Base-by-base conservation (phyloP, 108 stramenopile species). In the Cyclotella atomus region DNA sequence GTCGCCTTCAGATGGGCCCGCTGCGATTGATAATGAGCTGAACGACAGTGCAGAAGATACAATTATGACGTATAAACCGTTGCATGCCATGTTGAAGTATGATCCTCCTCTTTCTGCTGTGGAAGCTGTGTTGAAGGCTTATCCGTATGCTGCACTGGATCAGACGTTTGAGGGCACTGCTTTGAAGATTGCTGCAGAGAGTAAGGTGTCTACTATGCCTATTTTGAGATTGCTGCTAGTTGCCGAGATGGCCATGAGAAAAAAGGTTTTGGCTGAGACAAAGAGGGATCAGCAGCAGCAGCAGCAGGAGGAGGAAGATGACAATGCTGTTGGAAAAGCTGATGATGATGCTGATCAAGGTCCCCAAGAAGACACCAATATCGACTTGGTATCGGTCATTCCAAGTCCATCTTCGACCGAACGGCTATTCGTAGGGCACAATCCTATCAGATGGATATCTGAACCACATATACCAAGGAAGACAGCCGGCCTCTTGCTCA, bases 401-500 rank as follows among this genome's bases (percentile, higher is more conserved):
- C 60, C 60, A 9, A 24, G n/a, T 15, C 60, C 32, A 2, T 38
- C 24, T 9, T 68, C 67, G 15, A 33, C 35, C 33, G 23, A 15
- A 0, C 27, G 35, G 0, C 32, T 68, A 19, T 77, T 62, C 54
- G 30, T 41, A 14, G 76, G 76, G 19, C 61, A 77, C 53, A 77
- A 77, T 64, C 76, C 76, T 21, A 77, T 77, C 14, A 23, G 55
- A 28, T 77, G 76, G 76, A 77, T 70, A 49, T 44, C 53, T 15
- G 76, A 77, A 29, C 87, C 91, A 19, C 88, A 76, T 30, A 85
- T 71, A 12, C 88, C 93, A 6, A 85, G 88, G 29, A 90, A 89
- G 17, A 87, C 56, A 2, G 90, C 84, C 6, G 75, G 81, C 0
- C 85, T 67, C 10, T 68, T 80, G 59, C 76, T 88, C 29, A 77